Base-by-base conservation (phyloP, 2,329 filamentous ascomycete species). In the Exophiala xenobiotica region DNA sequence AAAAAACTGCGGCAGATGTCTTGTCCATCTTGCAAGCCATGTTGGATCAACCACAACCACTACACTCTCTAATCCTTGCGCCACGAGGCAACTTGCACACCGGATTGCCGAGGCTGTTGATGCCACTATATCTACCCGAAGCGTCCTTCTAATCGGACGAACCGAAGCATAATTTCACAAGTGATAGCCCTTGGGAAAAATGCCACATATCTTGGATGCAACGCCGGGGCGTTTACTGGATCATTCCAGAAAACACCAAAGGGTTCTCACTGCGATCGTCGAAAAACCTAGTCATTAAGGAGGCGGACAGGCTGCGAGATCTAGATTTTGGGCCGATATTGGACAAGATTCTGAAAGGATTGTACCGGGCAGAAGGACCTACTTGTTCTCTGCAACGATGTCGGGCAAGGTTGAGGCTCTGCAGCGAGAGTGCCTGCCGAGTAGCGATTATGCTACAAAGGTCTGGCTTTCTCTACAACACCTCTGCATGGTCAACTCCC, bases 121-220 rank as follows among this genome's bases (percentile, higher is more conserved):
- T 4, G 85, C 88, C 6, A 76, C 90, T 22, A 96, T 97, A 61
- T 86, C 85, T 14, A 86, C 97, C 29, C 83, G 90, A 64, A 89
- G 85, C 64, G 85, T 88, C 5, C 85, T 92, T n/a, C 83, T 99
- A 37, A 88, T 97, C 1, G 93, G 93, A 63, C 93, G 93, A 39
- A 85, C 97, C 77, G 92, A n/a, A n/a, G 97, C 60, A 96, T 96
- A 89, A 88, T 96, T 1, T 81, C 88, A 0, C 93, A 99, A 68
- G 73, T 87, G 1, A 95, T 99, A 58, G 87, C 91, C 0, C 80
- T 99, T 0, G 90, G 88, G n/a, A 96, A 96, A 78, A 92, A 92
- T n/a, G 63, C 93, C 93, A 6, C 93, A 99, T 65, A 85, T 99
- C 20, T 77, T 97, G 18, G 91, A 97, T 31, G 92, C 92, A 0